Base-by-base conservation (phyloP, 108 stramenopile species). In the Conticribra guillardii region DNA sequence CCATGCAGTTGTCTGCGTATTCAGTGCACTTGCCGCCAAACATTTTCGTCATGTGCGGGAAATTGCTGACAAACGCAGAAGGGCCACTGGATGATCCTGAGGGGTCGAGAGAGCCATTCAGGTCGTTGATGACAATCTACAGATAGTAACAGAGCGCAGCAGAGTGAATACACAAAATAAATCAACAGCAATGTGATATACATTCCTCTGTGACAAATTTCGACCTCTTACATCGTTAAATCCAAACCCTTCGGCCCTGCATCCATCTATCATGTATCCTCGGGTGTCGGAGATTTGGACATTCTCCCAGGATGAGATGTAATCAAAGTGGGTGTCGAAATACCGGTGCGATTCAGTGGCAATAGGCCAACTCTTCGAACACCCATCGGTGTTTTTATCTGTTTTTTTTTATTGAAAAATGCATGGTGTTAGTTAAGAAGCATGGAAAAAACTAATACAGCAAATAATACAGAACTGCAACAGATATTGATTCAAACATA, bases 151-250 rank as follows among this genome's bases (percentile, higher is more conserved):
- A n/a, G n/a, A n/a, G n/a, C n/a, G n/a, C n/a, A n/a, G n/a, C n/a
- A n/a, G n/a, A n/a, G n/a, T n/a, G n/a, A n/a, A n/a, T n/a, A n/a
- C n/a, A n/a, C n/a, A n/a, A n/a, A n/a, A n/a, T n/a, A n/a, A n/a
- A n/a, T n/a, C n/a, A n/a, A n/a, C n/a, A n/a, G n/a, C n/a, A n/a
- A n/a, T n/a, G n/a, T n/a, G n/a, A n/a, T n/a, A n/a, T n/a, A n/a
- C n/a, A n/a, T n/a, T n/a, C n/a, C n/a, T n/a, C n/a, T n/a, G n/a
- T n/a, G n/a, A n/a, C n/a, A n/a, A n/a, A n/a, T n/a, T n/a, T n/a
- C n/a, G n/a, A n/a, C n/a, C n/a, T n/a, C n/a, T n/a, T n/a, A 82
- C 27, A 67, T 82, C 71, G 17, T 72, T 55, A 22, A 77, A 70
- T 9, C 71, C 76, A 18, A 55, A 54, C 9, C 24, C 34, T 2